Evolutionary conservation across 2,329 filamentous ascomycete species (phyloP).

Genomic region (Aspergillus hiratsukae): DNA sequence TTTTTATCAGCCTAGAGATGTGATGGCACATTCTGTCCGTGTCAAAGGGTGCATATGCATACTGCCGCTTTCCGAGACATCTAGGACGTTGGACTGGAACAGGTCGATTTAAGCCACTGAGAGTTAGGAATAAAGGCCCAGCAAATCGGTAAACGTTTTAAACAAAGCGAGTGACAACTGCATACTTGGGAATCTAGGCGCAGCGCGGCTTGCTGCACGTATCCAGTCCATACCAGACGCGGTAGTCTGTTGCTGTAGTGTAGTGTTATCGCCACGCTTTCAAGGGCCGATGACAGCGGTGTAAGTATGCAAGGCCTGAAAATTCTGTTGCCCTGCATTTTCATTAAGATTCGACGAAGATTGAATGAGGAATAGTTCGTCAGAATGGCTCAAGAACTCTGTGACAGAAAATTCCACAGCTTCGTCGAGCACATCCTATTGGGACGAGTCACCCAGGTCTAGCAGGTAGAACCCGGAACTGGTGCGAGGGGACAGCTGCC

Average conservation of each 20-base stretch:
- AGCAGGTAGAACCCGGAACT: background rate
- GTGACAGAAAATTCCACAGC: background rate
- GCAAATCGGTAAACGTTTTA: background rate
- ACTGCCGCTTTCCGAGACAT: conserved; percentile 1
- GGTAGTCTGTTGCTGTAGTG: background rate
- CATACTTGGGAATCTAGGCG: background rate
- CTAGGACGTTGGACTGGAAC: background rate
- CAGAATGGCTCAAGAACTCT: background rate
- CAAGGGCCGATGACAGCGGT: background rate
- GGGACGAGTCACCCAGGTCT: background rate
- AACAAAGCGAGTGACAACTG: background rate
- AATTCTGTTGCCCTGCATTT: background rate
- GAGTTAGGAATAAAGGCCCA: background rate
- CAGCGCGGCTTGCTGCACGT: background rate
- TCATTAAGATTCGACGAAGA: background rate
- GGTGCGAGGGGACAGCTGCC: conserved; percentile 8
- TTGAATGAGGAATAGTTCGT: background rate
- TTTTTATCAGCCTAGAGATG: background rate
- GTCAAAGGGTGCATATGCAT: background rate
- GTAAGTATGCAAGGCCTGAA: background rate
- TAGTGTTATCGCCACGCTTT: background rate
- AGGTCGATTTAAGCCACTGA: background rate
- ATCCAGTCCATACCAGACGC: background rate
- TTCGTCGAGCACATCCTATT: background rate
- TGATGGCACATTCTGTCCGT: background rate